Percentiles rank a stretch among this genome's conserved stretches.
These are phyloP conservation scores for Acanthamoeba sp. DNA, from an alignment of 208 protist species.

Conservation along the genomic window DNA sequence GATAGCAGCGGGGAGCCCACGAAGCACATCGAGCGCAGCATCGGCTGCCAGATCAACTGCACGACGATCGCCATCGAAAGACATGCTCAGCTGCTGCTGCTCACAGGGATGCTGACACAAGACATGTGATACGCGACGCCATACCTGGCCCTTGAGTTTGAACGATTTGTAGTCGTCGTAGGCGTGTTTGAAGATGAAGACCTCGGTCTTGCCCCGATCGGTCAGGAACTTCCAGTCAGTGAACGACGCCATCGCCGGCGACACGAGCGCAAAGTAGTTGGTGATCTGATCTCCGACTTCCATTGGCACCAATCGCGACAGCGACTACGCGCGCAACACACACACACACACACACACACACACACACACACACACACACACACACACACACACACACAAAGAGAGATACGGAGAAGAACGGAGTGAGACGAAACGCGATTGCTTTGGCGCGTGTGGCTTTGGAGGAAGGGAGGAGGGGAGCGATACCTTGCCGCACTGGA, in stretches of 20 bases:
- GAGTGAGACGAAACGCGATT: too few relatives aligned
- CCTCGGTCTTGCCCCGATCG: neutral
- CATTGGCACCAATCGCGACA: constrained; percentile 25
- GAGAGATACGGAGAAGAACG: neutral
- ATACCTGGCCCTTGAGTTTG: constrained; percentile 56
- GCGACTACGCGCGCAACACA: too few relatives aligned
- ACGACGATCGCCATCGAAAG: neutral
- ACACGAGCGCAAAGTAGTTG: neutral
- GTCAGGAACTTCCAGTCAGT: constrained; percentile 40
- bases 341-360: too few relatives aligned
- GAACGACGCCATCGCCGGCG: constrained; percentile 28
- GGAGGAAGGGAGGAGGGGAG: too few relatives aligned
- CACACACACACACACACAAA: neutral
- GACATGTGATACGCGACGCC: neutral
- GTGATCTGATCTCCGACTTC: neutral
- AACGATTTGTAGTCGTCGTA: constrained; percentile 29
- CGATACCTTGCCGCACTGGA: constrained; percentile 58
- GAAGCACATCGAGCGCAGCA: constrained; percentile 42
- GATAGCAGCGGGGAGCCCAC: constrained; percentile 49
- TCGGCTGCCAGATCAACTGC: constrained; percentile 51
- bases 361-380: too few relatives aligned
- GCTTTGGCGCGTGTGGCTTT: too few relatives aligned
- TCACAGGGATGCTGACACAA: neutral
- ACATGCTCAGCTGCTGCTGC: too few relatives aligned
- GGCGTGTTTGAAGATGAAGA: constrained; percentile 38